Conservation (phyloP, 306 rosid genomes). For the Vicia villosa region DNA sequence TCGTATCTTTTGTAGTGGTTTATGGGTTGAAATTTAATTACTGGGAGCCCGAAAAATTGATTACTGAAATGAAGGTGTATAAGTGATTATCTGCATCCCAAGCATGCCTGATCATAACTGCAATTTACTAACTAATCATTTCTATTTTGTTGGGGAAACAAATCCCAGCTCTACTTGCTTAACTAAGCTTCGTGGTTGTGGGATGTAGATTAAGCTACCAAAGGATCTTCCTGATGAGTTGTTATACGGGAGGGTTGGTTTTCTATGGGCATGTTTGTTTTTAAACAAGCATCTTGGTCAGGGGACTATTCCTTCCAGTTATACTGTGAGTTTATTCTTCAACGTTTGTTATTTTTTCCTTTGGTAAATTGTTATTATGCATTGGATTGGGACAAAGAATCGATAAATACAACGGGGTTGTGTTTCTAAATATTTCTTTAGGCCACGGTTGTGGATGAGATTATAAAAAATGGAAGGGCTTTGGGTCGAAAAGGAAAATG, state of each 20-base stretch:
- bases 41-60: neutral
- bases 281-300: slow-evolving; percentile 65
- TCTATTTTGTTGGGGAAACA: neutral
- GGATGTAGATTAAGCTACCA: slow-evolving; percentile 67
- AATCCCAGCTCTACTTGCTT: neutral
- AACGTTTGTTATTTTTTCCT: slow-evolving; percentile 16
- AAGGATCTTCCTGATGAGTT: slow-evolving; percentile 71
- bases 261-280: slow-evolving; percentile 75
- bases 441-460: slow-evolving; percentile 57
- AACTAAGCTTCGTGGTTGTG: neutral
- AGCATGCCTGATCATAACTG: neutral
- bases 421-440: slow-evolving; percentile 32
- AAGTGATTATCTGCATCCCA: neutral
- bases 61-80: neutral
- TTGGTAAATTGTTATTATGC: slow-evolving; percentile 10
- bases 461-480: slow-evolving; percentile 65
- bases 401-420: slow-evolving; percentile 5
- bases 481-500: slow-evolving; percentile 55
- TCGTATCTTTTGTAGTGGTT: neutral
- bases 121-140: neutral
- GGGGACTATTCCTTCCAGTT: slow-evolving; percentile 54
- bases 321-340: slow-evolving; percentile 52
- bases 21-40: neutral
- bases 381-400: neutral
- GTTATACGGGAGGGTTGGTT: slow-evolving; percentile 73